Base-by-base conservation (phyloP, 768 basidiomycete species). In the Leccinellum rugosiceps region DNA sequence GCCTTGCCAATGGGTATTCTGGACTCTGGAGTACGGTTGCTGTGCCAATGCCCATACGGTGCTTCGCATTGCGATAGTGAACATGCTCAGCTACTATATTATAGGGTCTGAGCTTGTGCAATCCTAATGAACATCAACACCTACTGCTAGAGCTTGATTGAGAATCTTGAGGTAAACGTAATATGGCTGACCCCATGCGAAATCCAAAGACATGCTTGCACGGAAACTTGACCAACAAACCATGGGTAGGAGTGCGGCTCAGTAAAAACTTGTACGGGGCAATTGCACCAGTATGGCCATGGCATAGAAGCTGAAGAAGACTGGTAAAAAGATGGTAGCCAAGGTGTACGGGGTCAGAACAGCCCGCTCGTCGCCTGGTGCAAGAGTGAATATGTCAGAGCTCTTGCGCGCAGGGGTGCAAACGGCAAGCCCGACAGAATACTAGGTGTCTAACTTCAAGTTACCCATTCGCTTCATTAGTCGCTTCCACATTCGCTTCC, bases 281-380 rank as follows among this genome's bases (percentile, higher is more conserved):
- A 78, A 65, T 38, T 82, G 72, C 7, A 84, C 80, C 50, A 87
- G 75, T 32, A 83, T 66, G 13, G 84, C 84, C 53, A 80, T 80
- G 11, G 63, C 68, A 72, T 81, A 83, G 68, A 80, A 83, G 56
- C 72, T 72, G 23, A 79, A 54, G 1, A 81, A 21, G 15, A 77
- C 67, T 1, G 80, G 81, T 15, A 79, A 25, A 31, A 83, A 58
- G 50, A 75, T 68, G 10, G 72, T 72, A n/a, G 52, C 30, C 65
- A 62, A 61, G 75, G 76, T 26, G 72, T 69, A 48, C 15, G 56
- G 61, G 4, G 71, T 69, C 44, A 63, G 53, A 6, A 28, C 35
- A 15, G 46, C 46, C n/a, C 51, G 68, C 21, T 68, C 58, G 41
- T 58, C 0, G 41, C 60, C 62, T 68, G 34, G 14, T 19, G 38